Evolutionary conservation across 2,329 filamentous ascomycete genomes (phyloP).

Genomic region (Aspergillus felis): DNA sequence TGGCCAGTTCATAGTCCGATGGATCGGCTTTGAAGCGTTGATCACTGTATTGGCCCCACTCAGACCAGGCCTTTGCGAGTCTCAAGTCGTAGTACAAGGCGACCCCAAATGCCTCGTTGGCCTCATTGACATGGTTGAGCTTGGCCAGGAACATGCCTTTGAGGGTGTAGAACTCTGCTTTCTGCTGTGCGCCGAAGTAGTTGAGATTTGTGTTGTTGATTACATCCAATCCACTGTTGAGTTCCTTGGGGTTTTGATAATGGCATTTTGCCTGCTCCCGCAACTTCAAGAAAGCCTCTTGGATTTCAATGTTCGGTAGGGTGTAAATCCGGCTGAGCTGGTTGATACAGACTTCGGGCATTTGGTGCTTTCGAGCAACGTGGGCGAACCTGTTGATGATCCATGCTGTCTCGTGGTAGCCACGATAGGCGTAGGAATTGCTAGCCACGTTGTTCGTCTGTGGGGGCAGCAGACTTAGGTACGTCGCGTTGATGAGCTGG

Average conservation of each 20-base stretch:
- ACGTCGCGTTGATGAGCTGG: constrained; percentile 91
- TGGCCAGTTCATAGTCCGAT: constrained; percentile 73
- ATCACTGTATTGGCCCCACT: constrained; percentile 99
- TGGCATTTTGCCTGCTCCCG: constrained; percentile 99
- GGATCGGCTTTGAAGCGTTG: constrained; percentile 91
- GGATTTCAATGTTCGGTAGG: constrained; percentile 97
- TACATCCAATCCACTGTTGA: constrained; percentile 89
- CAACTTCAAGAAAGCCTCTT: constrained; percentile 96
- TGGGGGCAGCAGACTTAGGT: constrained; percentile 76
- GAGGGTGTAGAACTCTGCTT: constrained; percentile 97
- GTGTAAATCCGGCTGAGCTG: constrained; percentile 98
- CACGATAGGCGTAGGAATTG: constrained; percentile 92
- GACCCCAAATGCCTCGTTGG: constrained; percentile 89
- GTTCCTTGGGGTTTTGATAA: constrained; percentile 90
- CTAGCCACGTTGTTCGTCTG: constrained; percentile 78
- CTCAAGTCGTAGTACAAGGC: constrained; percentile 95
- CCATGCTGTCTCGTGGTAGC: constrained; percentile 98
- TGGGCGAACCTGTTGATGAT: constrained; percentile 99
- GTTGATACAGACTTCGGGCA: constrained; percentile 95
- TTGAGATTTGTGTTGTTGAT: constrained; percentile 99
- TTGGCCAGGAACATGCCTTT: constrained; percentile 99
- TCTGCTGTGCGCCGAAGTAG: constrained; percentile 93
- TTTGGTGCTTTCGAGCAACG: constrained; percentile 92
- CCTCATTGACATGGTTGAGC: constrained; percentile 82
- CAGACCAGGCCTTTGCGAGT: constrained; percentile 94